A percentile compares a stretch with the other conserved stretches of the same genome.
Evolutionary conservation across 2,329 filamentous ascomycete species (phyloP).

Genomic region (Coniochaeta pulveracea): DNA sequence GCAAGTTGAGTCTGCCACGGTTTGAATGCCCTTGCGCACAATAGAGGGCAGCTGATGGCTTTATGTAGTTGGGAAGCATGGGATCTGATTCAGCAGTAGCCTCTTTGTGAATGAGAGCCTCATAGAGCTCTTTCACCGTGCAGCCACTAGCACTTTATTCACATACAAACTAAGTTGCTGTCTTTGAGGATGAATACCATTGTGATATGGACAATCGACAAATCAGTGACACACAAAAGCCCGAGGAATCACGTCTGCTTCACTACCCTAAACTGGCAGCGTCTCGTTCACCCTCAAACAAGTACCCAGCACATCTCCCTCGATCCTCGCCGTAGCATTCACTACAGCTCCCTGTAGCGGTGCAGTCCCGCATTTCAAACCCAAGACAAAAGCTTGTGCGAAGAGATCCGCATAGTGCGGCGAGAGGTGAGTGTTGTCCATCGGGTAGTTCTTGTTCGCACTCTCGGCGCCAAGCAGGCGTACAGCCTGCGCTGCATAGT

Average conservation of each 20-base stretch:
- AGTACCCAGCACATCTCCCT: slow-evolving; percentile 1
- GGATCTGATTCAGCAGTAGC: too few species aligned
- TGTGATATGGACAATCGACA: too few species aligned
- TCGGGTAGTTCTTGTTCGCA: slow-evolving; percentile 43
- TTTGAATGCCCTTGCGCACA: too few species aligned
- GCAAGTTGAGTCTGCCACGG: too few species aligned
- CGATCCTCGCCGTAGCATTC: slow-evolving; percentile 17
- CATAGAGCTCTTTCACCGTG: too few species aligned
- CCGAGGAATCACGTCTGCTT: background rate
- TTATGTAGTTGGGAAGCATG: too few species aligned
- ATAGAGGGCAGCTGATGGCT: too few species aligned
- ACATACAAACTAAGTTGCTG: too few species aligned
- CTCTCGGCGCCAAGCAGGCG: slow-evolving; percentile 32
- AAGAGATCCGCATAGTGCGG: slow-evolving; percentile 42
- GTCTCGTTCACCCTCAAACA: slow-evolving; percentile 1
- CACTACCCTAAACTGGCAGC: background rate
- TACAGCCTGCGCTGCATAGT: slow-evolving; percentile 43
- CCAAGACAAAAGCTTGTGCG: slow-evolving; percentile 46
- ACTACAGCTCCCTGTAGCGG: slow-evolving; percentile 21
- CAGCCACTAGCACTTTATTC: too few species aligned
- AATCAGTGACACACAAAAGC: too few species aligned
- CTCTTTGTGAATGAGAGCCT: too few species aligned
- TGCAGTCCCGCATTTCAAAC: slow-evolving; percentile 34
- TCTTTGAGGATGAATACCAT: too few species aligned
- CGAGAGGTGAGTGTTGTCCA: slow-evolving; percentile 53